Base-by-base conservation (phyloP, 2,329 filamentous ascomycete genomes). In the Pyrenophora seminiperda region DNA sequence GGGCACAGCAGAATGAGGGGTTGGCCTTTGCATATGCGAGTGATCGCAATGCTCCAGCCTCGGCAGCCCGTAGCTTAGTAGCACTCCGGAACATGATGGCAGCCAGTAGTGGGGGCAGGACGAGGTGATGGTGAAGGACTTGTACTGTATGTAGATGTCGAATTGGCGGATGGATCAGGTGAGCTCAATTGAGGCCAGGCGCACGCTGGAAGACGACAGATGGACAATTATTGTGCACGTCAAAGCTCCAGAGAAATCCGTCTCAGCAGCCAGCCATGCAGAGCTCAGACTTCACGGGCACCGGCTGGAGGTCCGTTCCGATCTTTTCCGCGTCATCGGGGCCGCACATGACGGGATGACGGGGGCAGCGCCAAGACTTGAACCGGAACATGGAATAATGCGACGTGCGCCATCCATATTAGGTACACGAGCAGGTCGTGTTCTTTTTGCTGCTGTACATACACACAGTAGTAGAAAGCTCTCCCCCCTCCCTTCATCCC, bases 81-180 rank as follows among this genome's bases (percentile, higher is more conserved):
- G 66, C 66, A 50, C 64, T 60, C 53, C 71, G 68, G 59, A 73
- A 68, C 71, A 73, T 72, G 62, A 61, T 48, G 43, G 42, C 54
- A 31, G 41, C 42, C 6, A 37, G 5, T 36, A 22, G 36, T 34
- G 36, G 30, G 41, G 42, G 22, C 14, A 22, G 36, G 24, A 46
- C 36, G 15, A 38, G 48, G 49, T 41, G 48, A 32, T 37, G 41
- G 47, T 30, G 22, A 40, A 22, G 32, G 14, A 19, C 27, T n/a
- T n/a, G n/a, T n/a, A n/a, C n/a, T n/a, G n/a, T n/a, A n/a, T n/a
- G n/a, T 10, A 47, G 24, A 37, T 11, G 50, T 18, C 44, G 46
- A 53, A 54, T 48, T 47, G 60, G 43, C 44, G 17, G 33, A 38
- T 38, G 41, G 20, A 17, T n/a, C n/a, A n/a, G n/a, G n/a, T n/a